Evolutionary conservation across 768 basidiomycete genomes (phyloP).

Genomic region (Steccherinum ochraceum): DNA sequence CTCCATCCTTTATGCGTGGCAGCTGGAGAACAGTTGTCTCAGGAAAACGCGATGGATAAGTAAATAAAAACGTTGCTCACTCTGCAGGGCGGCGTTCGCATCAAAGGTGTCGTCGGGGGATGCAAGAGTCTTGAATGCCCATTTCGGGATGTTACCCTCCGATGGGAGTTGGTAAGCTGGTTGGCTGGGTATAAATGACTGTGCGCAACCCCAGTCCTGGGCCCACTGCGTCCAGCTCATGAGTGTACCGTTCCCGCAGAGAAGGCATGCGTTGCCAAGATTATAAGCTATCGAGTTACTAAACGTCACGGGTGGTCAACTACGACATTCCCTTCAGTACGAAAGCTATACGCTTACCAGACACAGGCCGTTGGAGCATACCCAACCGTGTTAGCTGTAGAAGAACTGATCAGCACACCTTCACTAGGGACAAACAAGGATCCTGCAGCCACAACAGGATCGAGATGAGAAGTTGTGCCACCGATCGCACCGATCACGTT

Average conservation of each 20-base stretch:
- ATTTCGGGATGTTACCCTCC: constrained; percentile 7
- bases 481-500: too few species aligned
- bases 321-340: too few species aligned
- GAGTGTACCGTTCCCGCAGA: constrained; percentile 1
- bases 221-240: constrained; percentile 9
- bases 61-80: not conserved
- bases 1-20: constrained; percentile 6
- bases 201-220: constrained; percentile 3
- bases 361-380: not conserved
- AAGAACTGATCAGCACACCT: too few species aligned
- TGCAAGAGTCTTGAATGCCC: constrained; percentile 8
- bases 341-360: not conserved
- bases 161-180: not conserved
- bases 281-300: constrained; percentile 13
- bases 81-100: constrained; percentile 3
- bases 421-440: too few species aligned
- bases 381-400: not conserved
- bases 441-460: not conserved
- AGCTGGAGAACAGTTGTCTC: too few species aligned
- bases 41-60: not conserved
- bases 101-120: constrained; percentile 7
- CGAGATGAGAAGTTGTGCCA: too few species aligned
- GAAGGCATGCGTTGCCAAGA: constrained; percentile 3
- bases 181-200: not conserved
- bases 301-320: too few species aligned